Evolutionary conservation across 768 basidiomycete genomes (phyloP), one percentile per base, ranked within the genome.

Genomic region (Boletus subparvulus): DNA sequence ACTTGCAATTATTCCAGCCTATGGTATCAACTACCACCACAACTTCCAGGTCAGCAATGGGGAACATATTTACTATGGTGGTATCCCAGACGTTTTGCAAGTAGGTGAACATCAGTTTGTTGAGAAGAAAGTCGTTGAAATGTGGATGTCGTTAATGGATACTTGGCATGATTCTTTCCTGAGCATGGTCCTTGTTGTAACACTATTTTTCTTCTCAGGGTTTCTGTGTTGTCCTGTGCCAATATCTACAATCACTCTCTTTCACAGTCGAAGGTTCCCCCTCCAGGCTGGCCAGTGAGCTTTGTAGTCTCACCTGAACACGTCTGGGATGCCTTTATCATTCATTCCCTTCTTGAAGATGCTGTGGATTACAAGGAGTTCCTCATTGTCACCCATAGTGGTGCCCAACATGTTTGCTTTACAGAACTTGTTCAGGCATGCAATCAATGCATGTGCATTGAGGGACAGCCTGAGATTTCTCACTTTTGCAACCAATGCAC

Each of bases 401-500:
- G 50, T 0, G 28, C 41, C 3, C 58, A 61, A 0, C 52, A 53
- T 3, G 47, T 49, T 3, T 19, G n/a, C 1, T 24, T 61, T 1
- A 42, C 0, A 0, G 47, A 46, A 0, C 47, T 47, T 33, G 24
- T 61, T 1, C 40, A 30, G 3, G 44, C 43, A 1, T 3, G 39
- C 0, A 61, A 61, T 6, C 14, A 43, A 0, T 8, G 17, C 6
- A 55, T 60, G 58, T 8, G 10, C 0, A 33, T 60, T 8, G 12
- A 42, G 0, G 47, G 54, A 0, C 58, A 60, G 0, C 43, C 35
- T 0, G 50, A 60, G 13, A 3, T 60, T 0, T 52, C 24, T 0
- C 58, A 61, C 2, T 61, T 50, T 8, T 61, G 60, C 7, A 33
- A 60, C 10, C 42, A 35, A 24, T 61, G 52, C 3, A 61, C 49